Evolutionary conservation across 2,329 filamentous ascomycete species (phyloP).

Genomic region (Alternaria brassicicola): DNA sequence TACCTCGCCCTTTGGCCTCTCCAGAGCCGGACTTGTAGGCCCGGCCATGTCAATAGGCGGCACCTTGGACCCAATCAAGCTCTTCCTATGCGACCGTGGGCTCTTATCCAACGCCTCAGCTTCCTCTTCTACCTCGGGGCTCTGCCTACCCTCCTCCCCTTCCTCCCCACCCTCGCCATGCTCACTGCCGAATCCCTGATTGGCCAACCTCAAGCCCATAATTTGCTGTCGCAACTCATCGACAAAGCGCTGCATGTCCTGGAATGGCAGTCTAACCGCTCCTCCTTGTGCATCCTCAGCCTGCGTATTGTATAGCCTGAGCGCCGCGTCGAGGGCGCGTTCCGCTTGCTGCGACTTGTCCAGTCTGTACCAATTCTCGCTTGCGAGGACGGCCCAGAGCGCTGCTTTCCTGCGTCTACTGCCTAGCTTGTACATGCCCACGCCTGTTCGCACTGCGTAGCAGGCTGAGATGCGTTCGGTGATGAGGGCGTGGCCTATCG

Average conservation of each 20-base stretch:
- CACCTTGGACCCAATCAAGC: conserved; percentile 46
- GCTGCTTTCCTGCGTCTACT: conserved; percentile 81
- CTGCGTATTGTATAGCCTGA: conserved; percentile 58
- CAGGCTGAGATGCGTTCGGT: conserved; percentile 86
- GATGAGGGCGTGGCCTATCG: conserved; percentile 78
- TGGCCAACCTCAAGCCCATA: conserved; percentile 49
- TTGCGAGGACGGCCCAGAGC: conserved; percentile 83
- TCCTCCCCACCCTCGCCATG: conserved; percentile 19
- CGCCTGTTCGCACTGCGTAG: conserved; percentile 74
- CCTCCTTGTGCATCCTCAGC: conserved; percentile 24
- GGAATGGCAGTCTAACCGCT: conserved; percentile 51
- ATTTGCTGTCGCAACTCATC: conserved; percentile 70
- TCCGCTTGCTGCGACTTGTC: conserved; percentile 80
- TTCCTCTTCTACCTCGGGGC: conserved; percentile 44
- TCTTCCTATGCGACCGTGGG: conserved; percentile 51
- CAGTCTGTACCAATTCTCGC: conserved; percentile 81
- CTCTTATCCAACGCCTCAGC: conserved; percentile 46
- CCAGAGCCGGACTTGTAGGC: conserved; percentile 38
- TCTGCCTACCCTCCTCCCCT: conserved; percentile 18
- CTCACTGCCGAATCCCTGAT: conserved; percentile 52
- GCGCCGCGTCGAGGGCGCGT: conserved; percentile 74
- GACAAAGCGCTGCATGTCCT: conserved; percentile 67
- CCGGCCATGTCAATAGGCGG: conserved; percentile 34
- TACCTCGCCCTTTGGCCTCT: conserved; percentile 31
- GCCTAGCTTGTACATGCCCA: conserved; percentile 71